phyloP scores from a whole-genome alignment of 768 basidiomycete species.

The Mycena rosella region DNA sequence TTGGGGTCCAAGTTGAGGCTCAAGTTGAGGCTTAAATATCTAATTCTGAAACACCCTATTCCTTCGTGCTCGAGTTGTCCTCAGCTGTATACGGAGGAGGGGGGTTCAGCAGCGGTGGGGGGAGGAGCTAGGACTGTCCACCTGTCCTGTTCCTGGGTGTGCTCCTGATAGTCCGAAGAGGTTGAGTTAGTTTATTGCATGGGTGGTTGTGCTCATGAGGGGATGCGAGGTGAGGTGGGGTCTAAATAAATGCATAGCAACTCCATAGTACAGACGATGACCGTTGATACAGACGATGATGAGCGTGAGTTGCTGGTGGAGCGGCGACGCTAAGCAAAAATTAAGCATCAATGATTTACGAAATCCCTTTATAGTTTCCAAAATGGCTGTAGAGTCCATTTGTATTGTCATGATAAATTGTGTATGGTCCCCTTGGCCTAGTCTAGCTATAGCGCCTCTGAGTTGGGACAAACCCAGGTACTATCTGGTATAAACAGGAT shows the following conservation, averaged over 20 bases:
- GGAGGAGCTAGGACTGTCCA: conserved; percentile 15
- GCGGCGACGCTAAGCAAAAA: neutral
- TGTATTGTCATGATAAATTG: no score
- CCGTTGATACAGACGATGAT: neutral
- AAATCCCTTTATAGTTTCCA: neutral
- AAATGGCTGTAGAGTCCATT: neutral
- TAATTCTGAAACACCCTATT: no score
- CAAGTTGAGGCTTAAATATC: no score
- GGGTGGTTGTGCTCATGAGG: conserved; percentile 14
- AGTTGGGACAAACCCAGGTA: no score
- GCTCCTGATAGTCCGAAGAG: conserved; percentile 10
- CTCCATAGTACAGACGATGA: conserved; percentile 2
- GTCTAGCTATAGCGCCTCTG: no score
- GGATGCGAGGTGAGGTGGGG: conserved; percentile 9
- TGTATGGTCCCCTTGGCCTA: no score
- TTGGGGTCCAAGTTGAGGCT: no score
- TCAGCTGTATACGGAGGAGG: conserved; percentile 8
- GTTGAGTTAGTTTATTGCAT: conserved; percentile 4
- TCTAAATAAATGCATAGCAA: conserved; percentile 8
- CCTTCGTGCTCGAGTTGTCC: neutral
- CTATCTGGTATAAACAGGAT: no score
- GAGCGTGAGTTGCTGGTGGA: neutral
- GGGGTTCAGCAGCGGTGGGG: conserved; percentile 3
- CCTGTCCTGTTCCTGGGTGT: conserved; percentile 13
- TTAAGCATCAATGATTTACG: neutral